Base-by-base conservation (phyloP, 2,329 filamentous ascomycete genomes). In the Sarocladium brachiariae region DNA sequence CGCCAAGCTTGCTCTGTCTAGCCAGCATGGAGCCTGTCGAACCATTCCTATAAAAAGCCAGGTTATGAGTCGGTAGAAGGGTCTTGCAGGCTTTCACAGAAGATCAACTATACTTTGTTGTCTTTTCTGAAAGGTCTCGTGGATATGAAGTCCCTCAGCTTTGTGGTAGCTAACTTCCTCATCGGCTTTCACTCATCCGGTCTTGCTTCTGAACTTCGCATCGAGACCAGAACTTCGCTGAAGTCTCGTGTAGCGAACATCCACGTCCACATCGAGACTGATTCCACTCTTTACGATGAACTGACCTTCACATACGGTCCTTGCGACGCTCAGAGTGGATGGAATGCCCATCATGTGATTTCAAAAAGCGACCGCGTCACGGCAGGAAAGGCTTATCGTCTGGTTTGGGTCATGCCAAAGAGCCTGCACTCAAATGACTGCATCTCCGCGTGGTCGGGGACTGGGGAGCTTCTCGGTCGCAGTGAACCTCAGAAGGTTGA, bases 401-500 rank as follows among this genome's bases (percentile, higher is more conserved):
- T 61, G 11, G 57, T 60, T 35, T 61, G 58, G 57, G 51, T 61
- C 6, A 53, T 58, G 19, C 59, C 59, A 1, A 50, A 54, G 16
- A 56, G 59, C 31, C 53, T 55, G n/a, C 33, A 53, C 3, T 52
- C 54, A 2, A 64, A 61, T 5, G 67, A 65, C n/a, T 72, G 70
- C 52, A 63, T 72, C 38, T 69, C 67, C 2, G 70, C 68, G 3
- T 72, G 67, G 65, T 54, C 58, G 23, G 52, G 57, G 2, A 37
- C 54, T 2, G 66, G 63, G 7, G 49, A 43, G 1, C 59, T 72
- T 1, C 50, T 71, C 8, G 70, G 70, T 4, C 63, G 68, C 19
- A 70, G 68, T 47, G 58, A 61, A 48, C 50, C 51, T 1, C 66
- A 69, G 56, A 52, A 56, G 5, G 54, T 68, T 27, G 39, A 39